A percentile compares a stretch with the other conserved stretches of the same genome.
Evolutionary conservation across 1,139 yeast species (phyloP).

Genomic region (Candida smagusa): DNA sequence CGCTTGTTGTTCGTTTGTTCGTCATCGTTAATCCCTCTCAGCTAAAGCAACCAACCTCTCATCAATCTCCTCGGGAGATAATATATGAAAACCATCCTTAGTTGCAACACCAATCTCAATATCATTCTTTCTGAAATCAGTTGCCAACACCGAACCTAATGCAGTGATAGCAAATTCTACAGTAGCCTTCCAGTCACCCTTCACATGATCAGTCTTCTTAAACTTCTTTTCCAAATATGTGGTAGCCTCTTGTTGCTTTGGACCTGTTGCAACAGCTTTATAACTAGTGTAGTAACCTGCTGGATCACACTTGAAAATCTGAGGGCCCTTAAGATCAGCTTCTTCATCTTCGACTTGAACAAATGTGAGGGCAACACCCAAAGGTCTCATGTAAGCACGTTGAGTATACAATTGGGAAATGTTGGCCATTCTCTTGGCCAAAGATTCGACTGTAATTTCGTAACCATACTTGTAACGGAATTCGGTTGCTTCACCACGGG

Average conservation of each 20-base stretch:
- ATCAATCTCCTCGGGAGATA: slow-evolving; percentile 85
- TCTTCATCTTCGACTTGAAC: slow-evolving; percentile 52
- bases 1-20: no score
- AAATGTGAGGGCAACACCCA: slow-evolving; percentile 89
- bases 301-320: slow-evolving; percentile 89
- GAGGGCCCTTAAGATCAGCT: slow-evolving; percentile 90
- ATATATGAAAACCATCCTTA: slow-evolving; percentile 61
- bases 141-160: slow-evolving; percentile 80
- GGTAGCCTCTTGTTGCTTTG: slow-evolving; percentile 94
- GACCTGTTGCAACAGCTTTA: slow-evolving; percentile 93
- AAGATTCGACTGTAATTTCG: slow-evolving; percentile 93
- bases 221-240: slow-evolving; percentile 89
- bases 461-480: slow-evolving; percentile 92
- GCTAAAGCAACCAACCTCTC: slow-evolving; percentile 92
- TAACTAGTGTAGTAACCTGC: slow-evolving; percentile 94
- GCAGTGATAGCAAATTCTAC: slow-evolving; percentile 89
- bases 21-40: slow-evolving; percentile 90
- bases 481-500: slow-evolving; percentile 92
- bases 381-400: slow-evolving; percentile 98
- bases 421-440: slow-evolving; percentile 94
- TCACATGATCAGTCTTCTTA: slow-evolving; percentile 68
- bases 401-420: slow-evolving; percentile 93
- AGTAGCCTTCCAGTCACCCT: slow-evolving; percentile 85
- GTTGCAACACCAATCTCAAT: slow-evolving; percentile 91
- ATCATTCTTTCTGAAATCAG: slow-evolving; percentile 91